Base-by-base conservation (phyloP, 305 asterid genomes). In the Fraxinus sp. region DNA sequence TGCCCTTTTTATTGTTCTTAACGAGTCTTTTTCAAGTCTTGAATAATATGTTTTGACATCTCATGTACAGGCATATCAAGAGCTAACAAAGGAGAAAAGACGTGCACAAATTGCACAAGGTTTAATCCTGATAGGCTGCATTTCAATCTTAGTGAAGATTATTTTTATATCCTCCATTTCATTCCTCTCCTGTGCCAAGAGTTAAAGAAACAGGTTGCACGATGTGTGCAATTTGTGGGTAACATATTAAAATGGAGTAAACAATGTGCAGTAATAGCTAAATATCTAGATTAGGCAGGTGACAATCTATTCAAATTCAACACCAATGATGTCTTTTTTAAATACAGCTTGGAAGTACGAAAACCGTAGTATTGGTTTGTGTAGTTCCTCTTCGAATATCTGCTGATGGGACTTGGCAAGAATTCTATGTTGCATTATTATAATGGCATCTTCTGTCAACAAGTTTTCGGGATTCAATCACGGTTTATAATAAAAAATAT, bases 91-190 rank as follows among this genome's bases (percentile, higher is more conserved):
- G 87, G 98, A 95, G 90, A 94, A 92, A 83, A 89, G 95, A 66
- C 97, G 98, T 57, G 91, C 97, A 52, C 96, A 92, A 84, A 93
- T 95, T 84, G 90, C 97, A 28, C 98, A 93, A 92, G 98, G 98
- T 95, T 84, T 72, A 39, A 55, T 49, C 77, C 79, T 80, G 33
- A 16, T 64, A 37, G 41, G 75, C 81, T 36, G 39, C 35, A 35
- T 68, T 77, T 14, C 7, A 30, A 22, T 78, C 43, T 7, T 72
- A 33, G 26, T 14, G 46, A 35, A 72, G 49, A 72, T 72, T 41
- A 41, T 33, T 72, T 20, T 35, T 4, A 30, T 28, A 13, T 68
- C 49, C 49, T 72, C 52, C 52, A 72, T n/a, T 35, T 72, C 49
- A 14, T 35, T 35, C 49, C 28, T 72, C 30, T 33, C 77, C 49